Conservation (phyloP, 306 rosid genomes). For the Echinosophora koreensis region DNA sequence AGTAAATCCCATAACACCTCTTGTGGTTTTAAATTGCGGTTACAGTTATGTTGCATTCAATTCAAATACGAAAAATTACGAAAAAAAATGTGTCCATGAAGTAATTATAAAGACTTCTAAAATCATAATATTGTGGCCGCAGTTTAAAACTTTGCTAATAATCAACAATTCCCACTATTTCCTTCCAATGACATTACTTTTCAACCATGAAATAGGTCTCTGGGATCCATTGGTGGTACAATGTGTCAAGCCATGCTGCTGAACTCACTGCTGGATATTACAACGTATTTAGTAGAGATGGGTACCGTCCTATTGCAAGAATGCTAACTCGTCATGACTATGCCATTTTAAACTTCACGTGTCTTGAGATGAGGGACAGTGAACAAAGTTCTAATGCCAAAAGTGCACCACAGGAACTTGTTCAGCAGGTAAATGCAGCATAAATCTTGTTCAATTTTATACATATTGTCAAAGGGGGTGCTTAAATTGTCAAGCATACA, state of each 20-base stretch:
- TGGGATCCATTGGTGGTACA: constrained; percentile 96
- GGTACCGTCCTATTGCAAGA: constrained; percentile 83
- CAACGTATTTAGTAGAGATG: constrained; percentile 75
- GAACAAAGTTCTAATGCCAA: constrained; percentile 70
- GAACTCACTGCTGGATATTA: constrained; percentile 90
- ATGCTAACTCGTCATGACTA: constrained; percentile 63
- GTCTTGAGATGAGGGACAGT: constrained; percentile 79
- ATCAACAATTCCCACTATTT: too few species aligned
- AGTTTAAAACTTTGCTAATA: too few species aligned
- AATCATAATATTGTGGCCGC: too few species aligned
- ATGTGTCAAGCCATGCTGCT: constrained; percentile 71
- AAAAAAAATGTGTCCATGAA: too few species aligned
- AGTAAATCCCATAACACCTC: constrained; percentile 53
- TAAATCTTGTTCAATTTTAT: neutral
- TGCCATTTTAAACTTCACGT: constrained; percentile 77
- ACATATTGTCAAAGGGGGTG: too few species aligned
- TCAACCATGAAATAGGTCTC: constrained; percentile 65
- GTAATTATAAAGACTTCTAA: too few species aligned
- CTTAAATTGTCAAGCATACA: constrained; percentile 29
- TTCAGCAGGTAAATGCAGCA: constrained; percentile 68
- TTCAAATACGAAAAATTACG: too few species aligned
- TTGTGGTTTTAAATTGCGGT: too few species aligned
- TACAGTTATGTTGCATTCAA: too few species aligned
- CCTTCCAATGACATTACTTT: too few species aligned
- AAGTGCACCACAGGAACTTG: constrained; percentile 76